These are phyloP conservation scores for Eutypella sp. DNA, from an alignment of 2,329 filamentous ascomycete genomes.

Conservation along the genomic window DNA sequence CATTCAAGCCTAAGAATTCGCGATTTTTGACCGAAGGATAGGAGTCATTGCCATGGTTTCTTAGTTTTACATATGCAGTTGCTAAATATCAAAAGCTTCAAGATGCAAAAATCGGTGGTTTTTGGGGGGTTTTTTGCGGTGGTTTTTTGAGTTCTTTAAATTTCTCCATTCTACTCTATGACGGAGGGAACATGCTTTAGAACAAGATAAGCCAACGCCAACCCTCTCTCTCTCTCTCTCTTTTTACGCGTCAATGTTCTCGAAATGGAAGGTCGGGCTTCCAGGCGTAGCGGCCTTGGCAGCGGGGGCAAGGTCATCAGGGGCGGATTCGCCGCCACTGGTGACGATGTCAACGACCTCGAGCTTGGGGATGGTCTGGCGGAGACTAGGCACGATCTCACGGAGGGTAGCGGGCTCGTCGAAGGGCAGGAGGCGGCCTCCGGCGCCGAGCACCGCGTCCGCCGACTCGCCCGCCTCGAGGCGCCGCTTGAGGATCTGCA, in stretches of 20 bases:
- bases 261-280: slow-evolving; percentile 75
- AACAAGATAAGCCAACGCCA: not conserved
- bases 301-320: slow-evolving; percentile 46
- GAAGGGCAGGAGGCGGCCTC: slow-evolving; percentile 80
- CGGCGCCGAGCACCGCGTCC: slow-evolving; percentile 66
- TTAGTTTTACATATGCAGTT: too few relatives aligned
- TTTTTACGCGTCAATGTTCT: slow-evolving; percentile 60
- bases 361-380: slow-evolving; percentile 65
- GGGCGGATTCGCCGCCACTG: slow-evolving; percentile 44
- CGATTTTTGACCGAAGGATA: too few relatives aligned
- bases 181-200: not conserved
- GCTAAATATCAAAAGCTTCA: too few relatives aligned
- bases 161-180: too few relatives aligned
- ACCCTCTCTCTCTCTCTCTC: too few relatives aligned
- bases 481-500: slow-evolving; percentile 80
- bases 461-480: slow-evolving; percentile 66
- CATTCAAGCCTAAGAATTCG: too few relatives aligned
- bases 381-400: slow-evolving; percentile 75
- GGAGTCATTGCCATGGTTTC: too few relatives aligned
- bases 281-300: slow-evolving; percentile 79
- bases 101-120: too few relatives aligned
- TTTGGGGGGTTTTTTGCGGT: too few relatives aligned
- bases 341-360: slow-evolving; percentile 66
- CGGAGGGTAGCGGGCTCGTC: slow-evolving; percentile 72
- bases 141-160: too few relatives aligned